Evolutionary conservation across 164 flowering plant species (phyloP).

Genomic region (Kalanchoe fedtschenkoi): DNA sequence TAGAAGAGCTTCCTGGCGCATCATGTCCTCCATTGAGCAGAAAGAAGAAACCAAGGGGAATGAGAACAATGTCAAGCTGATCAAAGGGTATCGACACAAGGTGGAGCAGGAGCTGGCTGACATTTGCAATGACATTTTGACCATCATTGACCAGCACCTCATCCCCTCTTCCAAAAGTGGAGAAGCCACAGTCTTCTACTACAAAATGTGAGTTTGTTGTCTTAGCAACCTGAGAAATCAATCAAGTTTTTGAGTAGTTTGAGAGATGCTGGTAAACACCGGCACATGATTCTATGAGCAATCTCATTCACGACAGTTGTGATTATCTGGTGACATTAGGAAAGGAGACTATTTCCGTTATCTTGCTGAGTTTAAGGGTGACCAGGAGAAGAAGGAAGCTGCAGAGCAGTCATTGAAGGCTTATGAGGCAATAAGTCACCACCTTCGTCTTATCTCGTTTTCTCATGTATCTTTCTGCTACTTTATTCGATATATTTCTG

Average conservation of each 20-base stretch:
- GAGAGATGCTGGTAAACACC: too few species aligned
- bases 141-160: conserved; percentile 2
- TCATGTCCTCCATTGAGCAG: conserved; percentile 8
- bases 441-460: background rate
- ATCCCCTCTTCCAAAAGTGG: conserved; percentile 6
- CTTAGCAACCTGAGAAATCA: background rate
- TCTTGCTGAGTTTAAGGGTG: conserved; percentile 8
- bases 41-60: conserved; percentile 6
- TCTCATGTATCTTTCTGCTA: background rate
- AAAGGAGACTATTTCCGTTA: conserved; percentile 7
- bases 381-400: conserved; percentile 1
- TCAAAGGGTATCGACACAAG: conserved; percentile 2
- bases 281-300: background rate
- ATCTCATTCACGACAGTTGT: background rate
- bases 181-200: conserved; percentile 6
- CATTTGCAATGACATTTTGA: conserved; percentile 8
- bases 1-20: conserved; percentile 7
- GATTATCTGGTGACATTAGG: background rate
- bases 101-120: background rate
- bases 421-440: background rate
- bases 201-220: conserved; percentile 7
- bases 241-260: too few species aligned
- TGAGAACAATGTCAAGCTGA: conserved; percentile 7
- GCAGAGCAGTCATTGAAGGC: conserved; percentile 6
- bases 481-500: background rate